Conservation (phyloP, 371 early-diverging fungal genomes). For the Blakeslea trispora region DNA sequence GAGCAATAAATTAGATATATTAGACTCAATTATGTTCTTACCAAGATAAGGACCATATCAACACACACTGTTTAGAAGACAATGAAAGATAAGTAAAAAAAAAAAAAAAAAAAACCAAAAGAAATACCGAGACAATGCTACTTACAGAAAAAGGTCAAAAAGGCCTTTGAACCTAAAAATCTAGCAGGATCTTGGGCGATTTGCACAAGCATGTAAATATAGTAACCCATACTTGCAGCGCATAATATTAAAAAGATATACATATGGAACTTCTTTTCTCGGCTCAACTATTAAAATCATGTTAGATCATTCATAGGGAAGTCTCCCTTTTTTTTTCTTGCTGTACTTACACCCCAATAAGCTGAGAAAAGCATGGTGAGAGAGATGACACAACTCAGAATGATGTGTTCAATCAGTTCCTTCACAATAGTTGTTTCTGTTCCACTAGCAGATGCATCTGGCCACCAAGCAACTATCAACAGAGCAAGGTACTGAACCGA, state of each 20-base stretch:
- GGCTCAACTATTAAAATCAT: conserved; percentile 20
- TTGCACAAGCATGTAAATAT: conserved; percentile 71
- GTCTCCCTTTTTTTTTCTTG: no score
- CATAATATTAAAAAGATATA: conserved; percentile 58
- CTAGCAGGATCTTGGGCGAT: conserved; percentile 58
- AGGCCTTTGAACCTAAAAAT: conserved; percentile 58
- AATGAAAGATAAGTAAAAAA: background rate
- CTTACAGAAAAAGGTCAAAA: conserved; percentile 72
- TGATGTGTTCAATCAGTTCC: conserved; percentile 61
- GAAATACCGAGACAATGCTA: conserved; percentile 3
- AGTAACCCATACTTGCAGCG: conserved; percentile 64
- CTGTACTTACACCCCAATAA: conserved; percentile 67
- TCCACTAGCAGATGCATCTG: conserved; percentile 41
- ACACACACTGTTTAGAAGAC: conserved; percentile 21
- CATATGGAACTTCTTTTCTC: conserved; percentile 63
- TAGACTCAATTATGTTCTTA: no score
- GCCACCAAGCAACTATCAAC: conserved; percentile 63
- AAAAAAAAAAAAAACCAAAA: background rate
- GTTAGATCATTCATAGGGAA: no score
- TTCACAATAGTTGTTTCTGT: conserved; percentile 53
- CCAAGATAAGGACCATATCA: conserved; percentile 34
- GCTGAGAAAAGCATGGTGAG: conserved; percentile 71
- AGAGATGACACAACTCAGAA: conserved; percentile 75
- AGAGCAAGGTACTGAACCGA: conserved; percentile 84
- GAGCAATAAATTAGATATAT: no score